Percentiles rank a stretch among this genome's conserved stretches.
phyloP scores from a whole-genome alignment of 352 stramenopile genomes.

The Phytophthora europaea region DNA sequence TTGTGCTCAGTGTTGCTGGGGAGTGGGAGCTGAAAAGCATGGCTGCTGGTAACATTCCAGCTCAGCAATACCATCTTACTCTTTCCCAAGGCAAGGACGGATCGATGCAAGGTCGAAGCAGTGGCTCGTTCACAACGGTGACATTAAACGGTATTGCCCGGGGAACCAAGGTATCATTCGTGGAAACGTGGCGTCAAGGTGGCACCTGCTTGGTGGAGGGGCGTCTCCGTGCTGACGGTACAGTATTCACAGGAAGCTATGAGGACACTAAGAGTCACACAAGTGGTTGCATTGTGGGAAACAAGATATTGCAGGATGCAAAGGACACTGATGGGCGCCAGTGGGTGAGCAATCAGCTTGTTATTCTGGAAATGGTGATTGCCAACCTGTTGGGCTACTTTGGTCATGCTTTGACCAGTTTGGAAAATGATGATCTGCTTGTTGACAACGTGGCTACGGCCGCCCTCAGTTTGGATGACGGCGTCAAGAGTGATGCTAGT shows the following conservation, averaged over 20 bases:
- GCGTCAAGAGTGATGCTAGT: constrained; percentile 46
- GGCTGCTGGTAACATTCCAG: constrained; percentile 87
- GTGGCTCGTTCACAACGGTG: constrained; percentile 85
- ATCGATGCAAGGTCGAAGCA: constrained; percentile 77
- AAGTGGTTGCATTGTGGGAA: constrained; percentile 83
- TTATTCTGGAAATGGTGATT: constrained; percentile 82
- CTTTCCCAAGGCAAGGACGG: constrained; percentile 76
- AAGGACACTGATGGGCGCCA: constrained; percentile 29
- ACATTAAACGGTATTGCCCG: constrained; percentile 78
- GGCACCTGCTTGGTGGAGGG: constrained; percentile 90
- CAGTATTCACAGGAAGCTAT: constrained; percentile 80
- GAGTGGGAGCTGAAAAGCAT: constrained; percentile 92
- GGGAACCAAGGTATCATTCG: constrained; percentile 86
- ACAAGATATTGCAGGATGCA: constrained; percentile 54
- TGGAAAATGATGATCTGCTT: constrained; percentile 70
- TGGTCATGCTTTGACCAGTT: constrained; percentile 70
- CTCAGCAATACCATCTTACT: constrained; percentile 87
- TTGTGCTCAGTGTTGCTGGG: constrained; percentile 76
- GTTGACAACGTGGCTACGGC: constrained; percentile 42
- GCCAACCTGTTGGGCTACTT: constrained; percentile 84
- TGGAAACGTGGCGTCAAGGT: constrained; percentile 90
- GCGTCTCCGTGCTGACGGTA: constrained; percentile 76
- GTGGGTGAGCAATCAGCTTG: constrained; percentile 61
- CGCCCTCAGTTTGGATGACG: constrained; percentile 38
- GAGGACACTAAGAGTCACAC: constrained; percentile 92